Evolutionary conservation across 495 filamentous ascomycete species (phyloP).

Genomic region (Thermothielavioides terrestris): DNA sequence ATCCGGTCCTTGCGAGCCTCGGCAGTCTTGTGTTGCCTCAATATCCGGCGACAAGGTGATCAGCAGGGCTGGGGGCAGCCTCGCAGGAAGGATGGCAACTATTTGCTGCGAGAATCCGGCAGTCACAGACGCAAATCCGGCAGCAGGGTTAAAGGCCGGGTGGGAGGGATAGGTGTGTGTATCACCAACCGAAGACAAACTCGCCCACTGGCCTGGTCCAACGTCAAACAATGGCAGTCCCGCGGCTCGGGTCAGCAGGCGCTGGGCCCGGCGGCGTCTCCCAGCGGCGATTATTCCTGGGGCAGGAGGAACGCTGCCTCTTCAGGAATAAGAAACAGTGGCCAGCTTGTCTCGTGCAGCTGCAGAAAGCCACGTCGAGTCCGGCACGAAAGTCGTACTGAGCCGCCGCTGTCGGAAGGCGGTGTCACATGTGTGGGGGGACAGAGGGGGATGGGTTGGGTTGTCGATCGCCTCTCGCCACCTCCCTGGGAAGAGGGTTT

Average conservation of each 20-base stretch:
- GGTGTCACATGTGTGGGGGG: constrained; percentile 10
- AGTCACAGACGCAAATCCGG: constrained; percentile 20
- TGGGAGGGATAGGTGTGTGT: constrained; percentile 10
- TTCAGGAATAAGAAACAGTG: neutral
- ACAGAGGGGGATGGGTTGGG: no score
- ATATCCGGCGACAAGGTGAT: neutral
- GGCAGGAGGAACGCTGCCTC: neutral
- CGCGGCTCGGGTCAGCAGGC: neutral
- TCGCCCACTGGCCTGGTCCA: constrained; percentile 1
- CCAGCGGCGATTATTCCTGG: neutral
- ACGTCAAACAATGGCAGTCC: neutral
- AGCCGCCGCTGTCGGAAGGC: constrained; percentile 1
- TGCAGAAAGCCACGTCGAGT: constrained; percentile 15
- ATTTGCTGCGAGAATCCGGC: constrained; percentile 13
- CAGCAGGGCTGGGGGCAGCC: constrained; percentile 4
- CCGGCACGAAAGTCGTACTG: neutral
- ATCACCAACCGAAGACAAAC: constrained; percentile 13
- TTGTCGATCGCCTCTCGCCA: constrained; percentile 3
- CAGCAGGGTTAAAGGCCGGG: constrained; percentile 20
- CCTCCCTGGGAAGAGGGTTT: neutral
- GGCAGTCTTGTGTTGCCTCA: constrained; percentile 16
- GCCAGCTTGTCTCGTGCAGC: constrained; percentile 12
- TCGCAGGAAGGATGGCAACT: constrained; percentile 9
- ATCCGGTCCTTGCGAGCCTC: constrained; percentile 11
- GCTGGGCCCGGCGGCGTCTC: neutral